A percentile compares a stretch with the other conserved stretches of the same genome.
These are phyloP conservation scores for Plasmodium cynomolgi DNA, from an alignment of 169 alveolate species.

Conservation along the genomic window DNA sequence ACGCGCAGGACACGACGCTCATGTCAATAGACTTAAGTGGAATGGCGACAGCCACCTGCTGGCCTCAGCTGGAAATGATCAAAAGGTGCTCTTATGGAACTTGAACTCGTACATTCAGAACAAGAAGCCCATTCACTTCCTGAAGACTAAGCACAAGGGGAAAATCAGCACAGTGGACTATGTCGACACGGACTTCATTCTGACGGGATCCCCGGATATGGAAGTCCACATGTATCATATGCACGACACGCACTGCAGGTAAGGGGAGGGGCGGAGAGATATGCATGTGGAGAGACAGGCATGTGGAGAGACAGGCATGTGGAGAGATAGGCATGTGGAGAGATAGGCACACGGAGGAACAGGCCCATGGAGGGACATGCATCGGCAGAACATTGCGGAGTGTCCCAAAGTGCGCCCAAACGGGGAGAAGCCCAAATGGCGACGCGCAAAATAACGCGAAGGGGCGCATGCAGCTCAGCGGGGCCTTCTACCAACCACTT, in stretches of 20 bases:
- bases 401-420: too few relatives aligned
- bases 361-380: too few relatives aligned
- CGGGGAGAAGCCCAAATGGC: too few relatives aligned
- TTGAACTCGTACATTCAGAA: constrained; percentile 32
- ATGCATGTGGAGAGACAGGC: background rate
- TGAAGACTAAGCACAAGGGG: constrained; percentile 54
- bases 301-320: background rate
- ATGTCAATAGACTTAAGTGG: constrained; percentile 81
- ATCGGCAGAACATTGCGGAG: too few relatives aligned
- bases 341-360: too few relatives aligned
- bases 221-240: constrained; percentile 74
- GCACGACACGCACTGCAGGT: constrained; percentile 18
- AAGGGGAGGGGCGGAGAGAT: background rate
- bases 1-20: constrained; percentile 71
- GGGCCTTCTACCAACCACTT: too few relatives aligned
- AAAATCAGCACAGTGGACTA: constrained; percentile 78
- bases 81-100: constrained; percentile 74
- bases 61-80: constrained; percentile 82
- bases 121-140: constrained; percentile 1
- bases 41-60: constrained; percentile 72
- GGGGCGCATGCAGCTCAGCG: too few relatives aligned
- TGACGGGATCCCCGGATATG: constrained; percentile 75
- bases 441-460: too few relatives aligned
- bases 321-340: too few relatives aligned
- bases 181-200: constrained; percentile 61